Evolutionary conservation across 768 basidiomycete genomes (phyloP).

Genomic region (Kwoniella heveanensis): DNA sequence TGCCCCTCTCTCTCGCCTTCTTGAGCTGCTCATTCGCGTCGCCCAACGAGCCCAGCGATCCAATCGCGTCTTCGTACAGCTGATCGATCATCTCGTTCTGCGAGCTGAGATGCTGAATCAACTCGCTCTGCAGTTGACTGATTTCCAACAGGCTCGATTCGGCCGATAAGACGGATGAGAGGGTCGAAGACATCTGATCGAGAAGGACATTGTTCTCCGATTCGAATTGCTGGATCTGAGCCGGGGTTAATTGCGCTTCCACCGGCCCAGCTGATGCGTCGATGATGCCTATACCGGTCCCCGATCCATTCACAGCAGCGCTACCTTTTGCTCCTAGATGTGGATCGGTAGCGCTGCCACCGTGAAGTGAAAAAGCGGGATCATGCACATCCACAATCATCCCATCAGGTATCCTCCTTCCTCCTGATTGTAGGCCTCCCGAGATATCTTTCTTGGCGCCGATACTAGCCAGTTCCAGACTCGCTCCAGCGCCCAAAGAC

Average conservation of each 20-base stretch:
- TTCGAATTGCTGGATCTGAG: constrained; percentile 81
- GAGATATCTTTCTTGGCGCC: neutral
- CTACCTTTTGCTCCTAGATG: too few relatives aligned
- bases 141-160: constrained; percentile 92
- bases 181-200: constrained; percentile 76
- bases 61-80: constrained; percentile 90
- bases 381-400: constrained; percentile 8
- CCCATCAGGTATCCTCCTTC: constrained; percentile 19
- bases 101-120: constrained; percentile 79
- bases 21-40: constrained; percentile 87
- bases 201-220: constrained; percentile 85
- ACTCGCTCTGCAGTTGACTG: constrained; percentile 85
- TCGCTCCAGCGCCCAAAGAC: constrained; percentile 68
- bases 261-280: constrained; percentile 65
- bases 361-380: constrained; percentile 5
- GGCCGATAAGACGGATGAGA: constrained; percentile 86
- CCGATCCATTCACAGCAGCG: constrained; percentile 46
- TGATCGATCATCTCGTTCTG: constrained; percentile 93
- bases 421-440: neutral
- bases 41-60: constrained; percentile 79
- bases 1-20: constrained; percentile 82
- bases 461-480: constrained; percentile 58
- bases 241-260: constrained; percentile 32
- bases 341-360: neutral
- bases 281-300: constrained; percentile 74